phyloP scores from a whole-genome alignment of 495 filamentous ascomycete species.

The Penicillium waksmanii region DNA sequence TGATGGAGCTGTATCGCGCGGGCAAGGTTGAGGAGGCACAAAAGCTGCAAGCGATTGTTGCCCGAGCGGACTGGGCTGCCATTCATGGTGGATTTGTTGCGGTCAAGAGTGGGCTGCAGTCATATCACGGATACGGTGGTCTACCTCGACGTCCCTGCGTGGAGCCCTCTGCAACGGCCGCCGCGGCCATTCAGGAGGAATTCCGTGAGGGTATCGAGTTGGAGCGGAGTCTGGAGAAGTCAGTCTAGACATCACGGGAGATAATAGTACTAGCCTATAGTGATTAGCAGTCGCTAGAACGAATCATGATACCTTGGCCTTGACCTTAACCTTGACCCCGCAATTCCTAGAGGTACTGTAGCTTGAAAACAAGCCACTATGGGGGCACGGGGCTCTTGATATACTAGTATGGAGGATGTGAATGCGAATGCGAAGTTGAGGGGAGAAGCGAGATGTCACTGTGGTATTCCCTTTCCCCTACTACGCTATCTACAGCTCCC shows the following conservation, averaged over 20 bases:
- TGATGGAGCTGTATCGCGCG: slow-evolving; percentile 70
- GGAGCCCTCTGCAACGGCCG: slow-evolving; percentile 62
- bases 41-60: slow-evolving; percentile 77
- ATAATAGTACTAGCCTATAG: neutral
- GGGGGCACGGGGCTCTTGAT: no score
- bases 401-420: neutral
- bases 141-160: slow-evolving; percentile 78
- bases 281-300: no score
- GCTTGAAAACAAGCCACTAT: no score
- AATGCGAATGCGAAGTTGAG: neutral
- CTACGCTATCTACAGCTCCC: neutral
- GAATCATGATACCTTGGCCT: no score
- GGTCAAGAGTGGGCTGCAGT: slow-evolving; percentile 78
- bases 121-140: slow-evolving; percentile 78
- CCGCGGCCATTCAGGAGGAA: slow-evolving; percentile 63
- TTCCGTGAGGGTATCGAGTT: slow-evolving; percentile 76
- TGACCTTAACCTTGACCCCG: no score
- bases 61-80: slow-evolving; percentile 83
- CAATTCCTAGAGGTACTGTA: no score
- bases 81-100: slow-evolving; percentile 87
- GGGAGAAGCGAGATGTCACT: neutral
- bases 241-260: neutral
- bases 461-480: neutral
- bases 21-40: slow-evolving; percentile 75
- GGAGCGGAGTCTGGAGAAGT: slow-evolving; percentile 58